Conservation (phyloP, 2,329 filamentous ascomycete genomes). For the Aschersonia sp. region DNA sequence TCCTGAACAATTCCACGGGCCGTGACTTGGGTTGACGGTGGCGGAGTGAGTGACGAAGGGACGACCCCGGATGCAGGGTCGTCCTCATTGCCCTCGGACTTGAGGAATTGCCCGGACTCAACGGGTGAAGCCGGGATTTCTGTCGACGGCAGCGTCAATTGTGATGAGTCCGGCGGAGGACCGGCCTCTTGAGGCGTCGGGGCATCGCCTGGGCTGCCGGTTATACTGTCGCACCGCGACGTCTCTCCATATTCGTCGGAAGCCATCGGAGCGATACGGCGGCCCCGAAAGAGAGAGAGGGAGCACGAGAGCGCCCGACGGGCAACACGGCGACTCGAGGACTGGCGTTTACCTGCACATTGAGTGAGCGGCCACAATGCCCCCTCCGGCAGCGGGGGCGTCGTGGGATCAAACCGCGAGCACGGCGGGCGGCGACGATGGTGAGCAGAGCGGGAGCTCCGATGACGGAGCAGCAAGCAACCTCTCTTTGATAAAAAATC, state of each 20-base stretch:
- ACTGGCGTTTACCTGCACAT: too few species aligned
- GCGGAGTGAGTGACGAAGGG: conserved; percentile 43
- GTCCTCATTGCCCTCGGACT: conserved; percentile 34
- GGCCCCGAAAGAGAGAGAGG: too few species aligned
- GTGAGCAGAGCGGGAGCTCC: background rate
- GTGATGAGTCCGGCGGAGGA: conserved; percentile 23
- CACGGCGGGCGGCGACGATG: background rate
- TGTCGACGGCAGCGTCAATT: conserved; percentile 43
- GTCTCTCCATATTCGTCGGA: conserved; percentile 18
- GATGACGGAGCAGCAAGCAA: background rate
- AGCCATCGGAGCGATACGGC: conserved; percentile 13
- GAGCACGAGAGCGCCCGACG: too few species aligned
- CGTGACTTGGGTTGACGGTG: conserved; percentile 37
- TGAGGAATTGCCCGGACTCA: conserved; percentile 33
- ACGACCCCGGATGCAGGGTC: conserved; percentile 29
- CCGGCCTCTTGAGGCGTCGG: conserved; percentile 16
- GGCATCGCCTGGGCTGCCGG: conserved; percentile 19
- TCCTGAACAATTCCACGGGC: conserved; percentile 14
- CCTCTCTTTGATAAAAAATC: too few species aligned
- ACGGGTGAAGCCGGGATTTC: conserved; percentile 38
- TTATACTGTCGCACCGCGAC: conserved; percentile 17
- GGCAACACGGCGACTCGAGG: too few species aligned
- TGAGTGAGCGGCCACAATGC: too few species aligned
- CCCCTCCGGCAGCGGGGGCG: too few species aligned
- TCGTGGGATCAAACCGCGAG: background rate